Base-by-base conservation (phyloP, 2,329 filamentous ascomycete genomes). In the Moelleriella libera region DNA sequence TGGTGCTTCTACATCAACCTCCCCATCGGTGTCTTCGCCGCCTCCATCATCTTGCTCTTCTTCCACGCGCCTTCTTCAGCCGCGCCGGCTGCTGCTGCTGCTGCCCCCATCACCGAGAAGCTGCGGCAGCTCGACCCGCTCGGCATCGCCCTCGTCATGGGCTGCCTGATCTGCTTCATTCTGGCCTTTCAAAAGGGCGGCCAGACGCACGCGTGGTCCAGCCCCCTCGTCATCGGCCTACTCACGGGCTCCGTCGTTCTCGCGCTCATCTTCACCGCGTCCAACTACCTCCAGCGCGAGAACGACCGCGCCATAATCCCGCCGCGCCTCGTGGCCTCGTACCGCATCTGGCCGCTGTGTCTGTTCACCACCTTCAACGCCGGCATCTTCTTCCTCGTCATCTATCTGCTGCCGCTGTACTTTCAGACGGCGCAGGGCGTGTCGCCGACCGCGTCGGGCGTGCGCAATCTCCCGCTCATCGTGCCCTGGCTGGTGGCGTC, bases 131-230 rank as follows among this genome's bases (percentile, higher is more conserved):
- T 75, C 60, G 73, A 76, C 50, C 61, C 68, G 4, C 49, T 67
- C 2, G 72, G 72, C 2, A 62, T 66, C 5, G 56, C 64, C 21
- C 54, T 73, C 37, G 57, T 76, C 42, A 68, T 75, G 66, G 60
- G 60, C 52, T 57, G 61, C 55, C 59, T 66, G 58, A 52, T 74
- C 57, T 58, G 60, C 53, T 64, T 67, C 52, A 61, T 74, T 45
- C 62, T 74, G 4, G 70, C 68, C 14, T 58, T 74, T 1, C 68
- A 74, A 53, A 73, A 68, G 57, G 71, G 68, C 45, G 71, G 71
- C 4, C 58, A 63, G 29, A 62, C 62, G 0, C 61, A 72, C 46
- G 45, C 62, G 9, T 75, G 71, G 71, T 59, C 60, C 48, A 61
- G 58, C 0, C 60, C 62, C 30, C 47, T 56, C 11, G 64, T 72